Percentiles rank a stretch among this genome's conserved stretches.
These are phyloP conservation scores for Scheffersomyces quercinus DNA, from an alignment of 1,139 yeast species.

Conservation along the genomic window DNA sequence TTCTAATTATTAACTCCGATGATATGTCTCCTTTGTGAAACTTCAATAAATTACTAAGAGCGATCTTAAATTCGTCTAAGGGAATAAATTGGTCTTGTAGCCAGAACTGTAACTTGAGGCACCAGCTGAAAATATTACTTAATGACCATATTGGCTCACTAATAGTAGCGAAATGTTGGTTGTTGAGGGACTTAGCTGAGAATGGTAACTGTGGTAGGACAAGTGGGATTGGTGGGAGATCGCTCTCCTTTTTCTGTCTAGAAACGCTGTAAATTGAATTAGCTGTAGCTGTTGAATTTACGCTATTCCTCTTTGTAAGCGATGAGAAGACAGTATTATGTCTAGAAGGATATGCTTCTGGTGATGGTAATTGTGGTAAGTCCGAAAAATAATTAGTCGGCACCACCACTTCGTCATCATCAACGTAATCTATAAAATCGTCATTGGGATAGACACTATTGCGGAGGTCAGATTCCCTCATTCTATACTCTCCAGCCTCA, in stretches of 20 bases:
- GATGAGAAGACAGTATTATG: background rate
- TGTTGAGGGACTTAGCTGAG: conserved; percentile 49
- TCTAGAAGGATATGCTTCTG: background rate
- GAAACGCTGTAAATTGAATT: background rate
- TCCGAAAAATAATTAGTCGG: conserved; percentile 21
- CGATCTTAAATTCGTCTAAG: conserved; percentile 50
- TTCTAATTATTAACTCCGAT: conserved; percentile 55
- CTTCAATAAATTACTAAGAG: conserved; percentile 52
- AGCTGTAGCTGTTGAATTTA: background rate
- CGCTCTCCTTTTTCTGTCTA: conserved; percentile 16
- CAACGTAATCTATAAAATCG: conserved; percentile 5
- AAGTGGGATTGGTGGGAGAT: conserved; percentile 52
- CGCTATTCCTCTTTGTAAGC: background rate
- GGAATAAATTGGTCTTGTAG: conserved; percentile 52
- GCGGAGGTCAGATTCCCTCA: background rate
- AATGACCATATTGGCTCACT: conserved; percentile 36
- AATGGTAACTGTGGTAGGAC: conserved; percentile 62
- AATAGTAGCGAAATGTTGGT: conserved; percentile 46
- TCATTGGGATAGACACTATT: background rate
- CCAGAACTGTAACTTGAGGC: conserved; percentile 51
- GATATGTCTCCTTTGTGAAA: conserved; percentile 53
- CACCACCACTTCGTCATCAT: conserved; percentile 18
- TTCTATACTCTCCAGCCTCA: background rate
- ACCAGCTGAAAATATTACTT: conserved; percentile 49
- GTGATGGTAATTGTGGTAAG: background rate